These are phyloP conservation scores for Pleurotus salmoneostramineus DNA, from an alignment of 768 basidiomycete genomes.

Conservation along the genomic window DNA sequence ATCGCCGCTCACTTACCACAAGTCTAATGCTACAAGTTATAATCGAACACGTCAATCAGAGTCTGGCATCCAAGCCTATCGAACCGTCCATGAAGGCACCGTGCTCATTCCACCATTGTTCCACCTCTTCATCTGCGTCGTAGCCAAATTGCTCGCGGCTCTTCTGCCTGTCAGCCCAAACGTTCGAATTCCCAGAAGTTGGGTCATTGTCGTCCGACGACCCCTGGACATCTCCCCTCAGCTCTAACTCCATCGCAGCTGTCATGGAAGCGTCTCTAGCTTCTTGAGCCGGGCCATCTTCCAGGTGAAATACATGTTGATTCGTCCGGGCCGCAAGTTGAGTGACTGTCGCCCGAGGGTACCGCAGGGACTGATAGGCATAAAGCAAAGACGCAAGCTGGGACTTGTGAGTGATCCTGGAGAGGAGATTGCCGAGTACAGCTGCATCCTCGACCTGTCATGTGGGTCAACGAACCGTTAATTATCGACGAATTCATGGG, in stretches of 20 bases:
- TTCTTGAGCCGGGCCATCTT: constrained; percentile 50
- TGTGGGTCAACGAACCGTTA: background rate
- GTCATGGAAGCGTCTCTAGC: constrained; percentile 50
- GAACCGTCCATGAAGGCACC: background rate
- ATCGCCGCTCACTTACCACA: no score
- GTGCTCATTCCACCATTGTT: constrained; percentile 40
- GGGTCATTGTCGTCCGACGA: constrained; percentile 5
- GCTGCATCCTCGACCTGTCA: constrained; percentile 29
- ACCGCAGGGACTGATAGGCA: constrained; percentile 51
- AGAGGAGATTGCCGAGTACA: constrained; percentile 46
- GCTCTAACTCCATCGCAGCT: constrained; percentile 37
- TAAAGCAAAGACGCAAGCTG: constrained; percentile 41
- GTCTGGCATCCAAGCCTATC: background rate
- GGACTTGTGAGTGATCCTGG: constrained; percentile 30
- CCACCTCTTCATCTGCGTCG: constrained; percentile 47
- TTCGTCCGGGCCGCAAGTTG: constrained; percentile 48
- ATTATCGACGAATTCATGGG: background rate
- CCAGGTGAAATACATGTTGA: constrained; percentile 50
- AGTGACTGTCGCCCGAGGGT: constrained; percentile 42
- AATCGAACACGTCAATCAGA: background rate
- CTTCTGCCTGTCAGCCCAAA: constrained; percentile 57
- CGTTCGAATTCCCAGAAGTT: constrained; percentile 37
- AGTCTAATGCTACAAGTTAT: no score
- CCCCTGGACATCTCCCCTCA: constrained; percentile 18
- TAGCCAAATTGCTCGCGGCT: constrained; percentile 45